A percentile compares a stretch with the other conserved stretches of the same genome.
These are phyloP conservation scores for Colletotrichum sojae DNA, from an alignment of 2,329 filamentous ascomycete species.

Conservation along the genomic window DNA sequence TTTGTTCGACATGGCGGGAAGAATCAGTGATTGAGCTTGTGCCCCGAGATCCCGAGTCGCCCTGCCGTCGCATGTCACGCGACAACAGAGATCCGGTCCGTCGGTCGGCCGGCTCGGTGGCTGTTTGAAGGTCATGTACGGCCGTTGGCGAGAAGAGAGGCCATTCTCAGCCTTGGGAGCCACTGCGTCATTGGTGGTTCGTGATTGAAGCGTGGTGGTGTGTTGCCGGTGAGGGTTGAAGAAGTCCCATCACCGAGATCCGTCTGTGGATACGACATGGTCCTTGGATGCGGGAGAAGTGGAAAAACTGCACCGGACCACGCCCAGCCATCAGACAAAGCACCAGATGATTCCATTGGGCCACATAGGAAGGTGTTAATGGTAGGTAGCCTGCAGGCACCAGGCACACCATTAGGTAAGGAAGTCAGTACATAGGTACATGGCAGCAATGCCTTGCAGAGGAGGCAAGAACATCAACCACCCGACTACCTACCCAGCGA, in stretches of 20 bases:
- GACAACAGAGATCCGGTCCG: not conserved
- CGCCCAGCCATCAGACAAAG: not conserved
- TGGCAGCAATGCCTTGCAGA: too few relatives aligned
- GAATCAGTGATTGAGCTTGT: not conserved
- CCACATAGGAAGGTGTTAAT: too few relatives aligned
- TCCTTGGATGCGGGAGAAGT: too few relatives aligned
- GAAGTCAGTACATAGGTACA: too few relatives aligned
- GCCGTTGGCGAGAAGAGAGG: not conserved
- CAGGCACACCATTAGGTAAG: too few relatives aligned
- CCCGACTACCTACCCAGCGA: too few relatives aligned
- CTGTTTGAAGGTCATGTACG: not conserved
- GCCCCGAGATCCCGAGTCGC: not conserved
- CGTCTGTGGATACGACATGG: too few relatives aligned
- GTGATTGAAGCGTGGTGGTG: not conserved
- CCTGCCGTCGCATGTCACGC: not conserved
- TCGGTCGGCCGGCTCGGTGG: not conserved
- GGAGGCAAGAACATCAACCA: too few relatives aligned
- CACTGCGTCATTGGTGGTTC: conserved; percentile 8
- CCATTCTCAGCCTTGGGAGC: not conserved
- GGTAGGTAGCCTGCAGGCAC: too few relatives aligned
- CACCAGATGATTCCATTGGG: too few relatives aligned
- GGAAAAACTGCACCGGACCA: not conserved
- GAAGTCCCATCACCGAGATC: too few relatives aligned
- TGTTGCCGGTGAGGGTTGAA: not conserved
- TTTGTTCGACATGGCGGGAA: not conserved